Evolutionary conservation across 2,329 filamentous ascomycete species (phyloP), one percentile per base, ranked within the genome.

Genomic region (Canariomyces notabilis): DNA sequence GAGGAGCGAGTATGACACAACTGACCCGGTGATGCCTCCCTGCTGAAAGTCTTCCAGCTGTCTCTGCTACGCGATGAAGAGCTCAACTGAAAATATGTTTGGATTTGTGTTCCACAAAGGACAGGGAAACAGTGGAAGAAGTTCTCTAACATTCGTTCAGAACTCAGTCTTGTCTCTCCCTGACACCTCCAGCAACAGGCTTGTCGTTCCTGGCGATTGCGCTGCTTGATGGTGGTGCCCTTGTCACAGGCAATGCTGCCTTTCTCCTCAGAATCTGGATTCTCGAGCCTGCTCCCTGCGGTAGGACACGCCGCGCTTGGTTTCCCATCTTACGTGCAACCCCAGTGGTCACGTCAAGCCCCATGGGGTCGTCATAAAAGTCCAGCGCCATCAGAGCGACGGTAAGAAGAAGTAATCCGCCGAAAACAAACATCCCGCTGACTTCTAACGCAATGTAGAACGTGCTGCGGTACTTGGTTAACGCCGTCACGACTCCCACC

Each of bases 371-470:
- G 19, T 36, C 32, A 21, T 48, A 42, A 18, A 54, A 48, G 43
- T 56, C 51, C n/a, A 32, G 9, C 3, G n/a, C 53, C 36, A 59
- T 36, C 16, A 60, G 20, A 7, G 48, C 20, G 0, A 40, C 33
- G 3, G 44, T 37, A 4, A 54, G 26, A 0, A 34, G 18, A 4
- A 44, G 2, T 3, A 58, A 50, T 12, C 51, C 58, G 12, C 54
- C 9, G 3, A 63, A 64, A 2, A 68, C 26, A 46, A 62, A 57
- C 50, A 68, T 47, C 5, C 64, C 66, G 47, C 62, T 63, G 50
- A 67, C 56, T 60, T 71, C 63, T 16, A 69, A 53, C 36, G 62
- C 57, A 5, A 72, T 58, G 48, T 65, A 70, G 42, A 70, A 64
- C 31, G 55, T 59, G 34, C 66, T 65, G 22, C 67, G 64, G 44